Evolutionary conservation across 2,329 filamentous ascomycete species (phyloP).

Genomic region (Iodosphaeria phyllophila): DNA sequence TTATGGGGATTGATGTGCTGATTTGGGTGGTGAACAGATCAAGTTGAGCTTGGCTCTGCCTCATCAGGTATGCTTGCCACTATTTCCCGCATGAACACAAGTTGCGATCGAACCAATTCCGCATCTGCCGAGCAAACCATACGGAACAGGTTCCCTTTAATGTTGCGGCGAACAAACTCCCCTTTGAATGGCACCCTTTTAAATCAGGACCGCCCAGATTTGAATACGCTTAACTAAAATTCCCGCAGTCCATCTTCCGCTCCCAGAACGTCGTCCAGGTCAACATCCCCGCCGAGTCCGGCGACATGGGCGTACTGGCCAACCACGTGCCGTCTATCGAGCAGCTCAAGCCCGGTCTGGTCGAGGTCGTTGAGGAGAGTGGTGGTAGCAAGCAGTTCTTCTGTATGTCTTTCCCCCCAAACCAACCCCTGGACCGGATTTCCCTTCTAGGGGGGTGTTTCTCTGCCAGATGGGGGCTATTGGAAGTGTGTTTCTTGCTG

Average conservation of each 20-base stretch:
- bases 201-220: conserved; percentile 3
- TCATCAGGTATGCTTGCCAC: conserved; percentile 65
- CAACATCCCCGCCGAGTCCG: conserved; percentile 94
- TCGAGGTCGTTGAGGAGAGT: conserved; percentile 90
- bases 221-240: conserved; percentile 24
- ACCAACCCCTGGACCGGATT: neutral
- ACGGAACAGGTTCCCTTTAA: neutral
- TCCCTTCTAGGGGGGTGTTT: no score
- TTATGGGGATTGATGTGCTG: no score
- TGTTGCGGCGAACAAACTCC: neutral
- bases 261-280: conserved; percentile 70
- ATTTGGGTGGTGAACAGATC: conserved; percentile 36
- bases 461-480: conserved; percentile 2
- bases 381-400: conserved; percentile 92
- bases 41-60: conserved; percentile 95
- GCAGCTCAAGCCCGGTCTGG: conserved; percentile 90
- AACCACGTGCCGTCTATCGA: conserved; percentile 98
- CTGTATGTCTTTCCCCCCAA: conserved; percentile 41
- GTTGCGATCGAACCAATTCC: conserved; percentile 3
- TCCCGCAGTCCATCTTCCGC: conserved; percentile 51
- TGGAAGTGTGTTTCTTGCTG: conserved; percentile 4
- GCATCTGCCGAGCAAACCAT: neutral
- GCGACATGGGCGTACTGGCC: conserved; percentile 98
- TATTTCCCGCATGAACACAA: conserved; percentile 6
- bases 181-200: no score